Evolutionary conservation across 345 rosid species (phyloP), one percentile per base, ranked within the genome.

Genomic region (Acer saccharum): DNA sequence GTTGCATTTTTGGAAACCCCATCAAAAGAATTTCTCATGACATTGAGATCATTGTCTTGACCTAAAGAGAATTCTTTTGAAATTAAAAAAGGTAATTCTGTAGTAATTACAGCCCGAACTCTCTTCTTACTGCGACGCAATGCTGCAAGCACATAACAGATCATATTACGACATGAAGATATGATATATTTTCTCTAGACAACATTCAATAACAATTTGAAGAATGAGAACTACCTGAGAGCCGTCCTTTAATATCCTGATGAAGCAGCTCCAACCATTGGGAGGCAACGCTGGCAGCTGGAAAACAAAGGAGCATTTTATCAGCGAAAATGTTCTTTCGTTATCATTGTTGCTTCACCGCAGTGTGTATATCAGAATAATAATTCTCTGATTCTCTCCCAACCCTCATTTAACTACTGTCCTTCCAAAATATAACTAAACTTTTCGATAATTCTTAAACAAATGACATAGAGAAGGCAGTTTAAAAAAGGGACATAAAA

Each of bases 231-330:
- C 12, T 83, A 94, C 99, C 99, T 77, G 93, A 84, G 73, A 97
- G 90, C 20, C 98, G 93, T 72, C 98, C 98, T 75, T 85, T 92
- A 69, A 94, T 87, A 88, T 96, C 98, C 84, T 96, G 99, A 73
- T 92, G 90, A 79, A 96, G 93, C 82, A 92, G 93, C 21, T 94
- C 95, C 87, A 96, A 77, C 99, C 99, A 96, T 75, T 94, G 98
- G 32, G 98, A 88, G 74, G 98, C 97, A 71, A 94, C 91, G 23
- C 83, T 88, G 50, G 99, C 99, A 86, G 97, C 98, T 94, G 92
- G 73, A 87, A 67, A 70, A 60, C 75, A 82, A 82, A 77, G 72
- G 67, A 68, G 43, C 74, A 74, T 64, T 48, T 1, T 11, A 76
- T 82, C 77, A 74, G 74, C 73, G 73, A 73, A 83, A 73, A 68